Conservation (phyloP, 2,329 filamentous ascomycete species). For the Daldinia eschscholtzii region DNA sequence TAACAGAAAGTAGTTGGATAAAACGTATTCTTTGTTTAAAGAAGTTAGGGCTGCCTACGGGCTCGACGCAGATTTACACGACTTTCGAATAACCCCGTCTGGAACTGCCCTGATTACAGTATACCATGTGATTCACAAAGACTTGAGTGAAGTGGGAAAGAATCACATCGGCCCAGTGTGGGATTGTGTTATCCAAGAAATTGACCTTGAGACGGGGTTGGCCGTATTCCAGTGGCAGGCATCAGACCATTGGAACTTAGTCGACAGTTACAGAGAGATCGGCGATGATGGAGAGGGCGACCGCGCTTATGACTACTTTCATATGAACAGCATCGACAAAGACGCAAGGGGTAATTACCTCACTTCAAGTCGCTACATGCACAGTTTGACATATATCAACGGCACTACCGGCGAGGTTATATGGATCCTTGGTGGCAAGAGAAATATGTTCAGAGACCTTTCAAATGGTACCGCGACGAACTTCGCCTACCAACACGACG, state of each 20-base stretch:
- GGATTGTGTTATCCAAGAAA: slow-evolving; percentile 60
- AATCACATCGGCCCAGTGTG: slow-evolving; percentile 56
- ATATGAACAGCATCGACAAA: slow-evolving; percentile 67
- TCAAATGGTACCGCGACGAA: slow-evolving; percentile 58
- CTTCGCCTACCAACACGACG: slow-evolving; percentile 66
- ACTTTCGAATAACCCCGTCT: slow-evolving; percentile 54
- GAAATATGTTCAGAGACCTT: slow-evolving; percentile 58
- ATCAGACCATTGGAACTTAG: slow-evolving; percentile 38
- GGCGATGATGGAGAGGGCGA: slow-evolving; percentile 53
- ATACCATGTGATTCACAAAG: slow-evolving; percentile 53
- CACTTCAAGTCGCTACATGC: slow-evolving; percentile 58
- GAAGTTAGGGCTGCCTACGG: slow-evolving; percentile 55
- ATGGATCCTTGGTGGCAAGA: slow-evolving; percentile 64
- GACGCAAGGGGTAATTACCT: slow-evolving; percentile 59
- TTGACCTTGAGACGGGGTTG: slow-evolving; percentile 59
- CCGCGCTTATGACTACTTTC: slow-evolving; percentile 66
- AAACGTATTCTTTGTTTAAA: slow-evolving; percentile 52
- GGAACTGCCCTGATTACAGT: slow-evolving; percentile 56
- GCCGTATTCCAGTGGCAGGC: slow-evolving; percentile 61
- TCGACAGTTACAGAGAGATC: slow-evolving; percentile 54
- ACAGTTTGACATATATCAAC: slow-evolving; percentile 58
- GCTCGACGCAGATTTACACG: slow-evolving; percentile 56
- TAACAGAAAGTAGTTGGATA: slow-evolving; percentile 43
- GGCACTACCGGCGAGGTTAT: slow-evolving; percentile 60
- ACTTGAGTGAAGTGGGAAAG: slow-evolving; percentile 56